phyloP scores from a whole-genome alignment of 1,139 yeast species.

The Blastobotrys malaysiensis region DNA sequence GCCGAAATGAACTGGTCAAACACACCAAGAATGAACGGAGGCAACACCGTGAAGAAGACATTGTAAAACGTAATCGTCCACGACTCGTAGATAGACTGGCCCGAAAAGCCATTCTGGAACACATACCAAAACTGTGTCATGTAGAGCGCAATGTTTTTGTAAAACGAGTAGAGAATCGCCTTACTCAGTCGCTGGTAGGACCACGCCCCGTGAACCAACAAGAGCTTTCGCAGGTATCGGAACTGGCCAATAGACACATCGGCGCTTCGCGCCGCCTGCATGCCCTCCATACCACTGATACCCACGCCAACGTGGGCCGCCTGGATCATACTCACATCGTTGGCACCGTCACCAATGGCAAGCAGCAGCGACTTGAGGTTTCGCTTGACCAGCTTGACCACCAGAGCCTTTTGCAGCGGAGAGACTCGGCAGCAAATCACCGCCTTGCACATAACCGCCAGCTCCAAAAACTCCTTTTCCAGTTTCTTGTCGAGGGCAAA shows the following conservation, averaged over 20 bases:
- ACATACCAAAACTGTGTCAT: slow-evolving; percentile 99
- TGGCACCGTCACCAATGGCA: slow-evolving; percentile 98
- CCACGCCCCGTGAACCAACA: slow-evolving; percentile 97
- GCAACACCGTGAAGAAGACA: slow-evolving; percentile 90
- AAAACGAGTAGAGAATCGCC: slow-evolving; percentile 89
- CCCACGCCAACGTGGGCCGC: slow-evolving; percentile 99
- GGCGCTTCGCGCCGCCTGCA: slow-evolving; percentile 98
- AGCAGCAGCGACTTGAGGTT: slow-evolving; percentile 65
- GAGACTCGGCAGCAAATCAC: slow-evolving; percentile 97
- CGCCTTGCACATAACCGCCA: slow-evolving; percentile 87
- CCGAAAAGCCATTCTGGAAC: slow-evolving; percentile 86
- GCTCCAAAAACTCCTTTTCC: slow-evolving; percentile 70
- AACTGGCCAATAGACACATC: slow-evolving; percentile 97
- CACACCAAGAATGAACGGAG: slow-evolving; percentile 94
- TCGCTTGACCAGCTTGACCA: slow-evolving; percentile 85
- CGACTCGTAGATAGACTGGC: slow-evolving; percentile 93
- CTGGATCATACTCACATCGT: slow-evolving; percentile 97
- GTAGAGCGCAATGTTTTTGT: slow-evolving; percentile 89
- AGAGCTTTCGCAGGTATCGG: slow-evolving; percentile 70
- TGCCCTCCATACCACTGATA: slow-evolving; percentile 97
- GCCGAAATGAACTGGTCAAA: slow-evolving; percentile 96
- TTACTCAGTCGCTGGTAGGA: slow-evolving; percentile 89
- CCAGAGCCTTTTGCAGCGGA: slow-evolving; percentile 94
- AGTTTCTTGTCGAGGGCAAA: slow-evolving; percentile 78
- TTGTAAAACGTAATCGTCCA: slow-evolving; percentile 97